Conservation (phyloP, 2,329 filamentous ascomycete species). For the Aplosporella prunicola region DNA sequence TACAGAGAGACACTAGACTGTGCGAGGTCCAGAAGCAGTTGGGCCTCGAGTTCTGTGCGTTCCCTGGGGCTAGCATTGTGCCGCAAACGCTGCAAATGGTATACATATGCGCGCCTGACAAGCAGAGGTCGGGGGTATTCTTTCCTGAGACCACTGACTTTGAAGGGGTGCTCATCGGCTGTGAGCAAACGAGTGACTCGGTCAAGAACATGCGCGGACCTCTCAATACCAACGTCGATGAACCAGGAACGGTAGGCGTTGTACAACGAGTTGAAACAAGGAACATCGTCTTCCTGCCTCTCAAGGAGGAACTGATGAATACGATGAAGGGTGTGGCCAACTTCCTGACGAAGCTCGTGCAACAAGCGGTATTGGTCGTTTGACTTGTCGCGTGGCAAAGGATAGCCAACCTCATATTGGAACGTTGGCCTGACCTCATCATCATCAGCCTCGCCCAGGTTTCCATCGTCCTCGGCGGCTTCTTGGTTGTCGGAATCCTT, state of each 20-base stretch:
- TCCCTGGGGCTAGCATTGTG: conserved; percentile 84
- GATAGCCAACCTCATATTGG: conserved; percentile 79
- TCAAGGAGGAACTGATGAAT: conserved; percentile 76
- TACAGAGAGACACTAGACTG: conserved; percentile 86
- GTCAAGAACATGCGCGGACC: conserved; percentile 87
- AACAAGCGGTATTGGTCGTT: conserved; percentile 60
- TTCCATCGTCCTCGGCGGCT: conserved; percentile 38
- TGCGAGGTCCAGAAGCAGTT: conserved; percentile 73
- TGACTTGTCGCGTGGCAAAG: conserved; percentile 51
- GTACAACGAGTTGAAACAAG: conserved; percentile 88
- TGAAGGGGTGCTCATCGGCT: conserved; percentile 84
- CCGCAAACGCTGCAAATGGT: conserved; percentile 86
- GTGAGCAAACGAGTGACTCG: conserved; percentile 74
- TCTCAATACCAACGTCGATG: conserved; percentile 91
- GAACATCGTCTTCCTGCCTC: conserved; percentile 89
- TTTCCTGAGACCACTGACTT: conserved; percentile 85
- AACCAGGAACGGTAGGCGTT: conserved; percentile 94
- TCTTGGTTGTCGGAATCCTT: no score
- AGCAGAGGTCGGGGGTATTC: conserved; percentile 87
- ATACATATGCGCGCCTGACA: conserved; percentile 84
- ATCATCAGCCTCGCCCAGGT: conserved; percentile 60
- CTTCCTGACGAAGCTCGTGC: conserved; percentile 68
- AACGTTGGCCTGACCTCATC: conserved; percentile 80
- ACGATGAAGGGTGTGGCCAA: conserved; percentile 70
- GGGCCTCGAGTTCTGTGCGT: conserved; percentile 83